Evolutionary conservation across 768 basidiomycete genomes (phyloP).

Genomic region (Suillus subluteus): DNA sequence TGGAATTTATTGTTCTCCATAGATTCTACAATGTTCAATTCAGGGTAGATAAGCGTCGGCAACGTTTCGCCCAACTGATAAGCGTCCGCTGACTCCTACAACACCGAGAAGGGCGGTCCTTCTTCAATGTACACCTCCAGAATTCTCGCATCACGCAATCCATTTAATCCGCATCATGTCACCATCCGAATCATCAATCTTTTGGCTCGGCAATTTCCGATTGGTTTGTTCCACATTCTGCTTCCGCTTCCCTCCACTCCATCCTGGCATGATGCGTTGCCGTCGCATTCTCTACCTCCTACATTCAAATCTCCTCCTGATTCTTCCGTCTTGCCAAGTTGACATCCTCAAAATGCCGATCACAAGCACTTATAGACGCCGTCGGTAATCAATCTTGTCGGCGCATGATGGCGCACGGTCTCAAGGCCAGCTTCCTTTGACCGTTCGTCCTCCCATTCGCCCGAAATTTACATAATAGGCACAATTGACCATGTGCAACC

Average conservation of each 20-base stretch:
- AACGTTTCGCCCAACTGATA: neutral
- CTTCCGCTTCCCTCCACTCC: no score
- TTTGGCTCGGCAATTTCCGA: neutral
- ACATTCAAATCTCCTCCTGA: neutral
- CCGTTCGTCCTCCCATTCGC: neutral
- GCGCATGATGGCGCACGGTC: neutral
- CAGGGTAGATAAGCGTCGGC: neutral
- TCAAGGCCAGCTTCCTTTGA: neutral
- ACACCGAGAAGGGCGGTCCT: no score
- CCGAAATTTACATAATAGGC: neutral
- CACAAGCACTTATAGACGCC: neutral
- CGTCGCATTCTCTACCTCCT: neutral
- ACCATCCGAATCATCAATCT: neutral
- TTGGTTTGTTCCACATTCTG: neutral
- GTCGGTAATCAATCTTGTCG: neutral
- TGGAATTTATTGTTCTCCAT: neutral
- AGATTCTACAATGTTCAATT: neutral
- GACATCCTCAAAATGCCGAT: neutral
- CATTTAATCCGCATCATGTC: constrained; percentile 1
- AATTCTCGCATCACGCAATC: neutral
- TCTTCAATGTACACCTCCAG: neutral
- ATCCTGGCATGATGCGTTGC: neutral
- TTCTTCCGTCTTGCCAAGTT: neutral
- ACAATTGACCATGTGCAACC: neutral
- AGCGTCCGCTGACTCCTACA: neutral